Conservation (phyloP, 805 yeast genomes). For the Metschnikowia gruessii region DNA sequence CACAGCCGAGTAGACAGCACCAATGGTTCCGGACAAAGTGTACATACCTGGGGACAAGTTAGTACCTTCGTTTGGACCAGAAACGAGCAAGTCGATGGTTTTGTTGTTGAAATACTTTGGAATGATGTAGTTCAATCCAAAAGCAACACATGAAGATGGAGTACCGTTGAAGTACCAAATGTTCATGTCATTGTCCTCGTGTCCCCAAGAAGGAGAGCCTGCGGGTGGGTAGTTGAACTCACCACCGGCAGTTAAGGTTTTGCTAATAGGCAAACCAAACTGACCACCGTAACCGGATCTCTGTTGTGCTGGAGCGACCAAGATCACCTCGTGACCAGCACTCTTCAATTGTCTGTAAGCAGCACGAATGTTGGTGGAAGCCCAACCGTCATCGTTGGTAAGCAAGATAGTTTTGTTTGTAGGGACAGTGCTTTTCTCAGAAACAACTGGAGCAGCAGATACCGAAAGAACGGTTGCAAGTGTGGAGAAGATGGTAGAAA, state of each 20-base stretch:
- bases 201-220: constrained; percentile 57
- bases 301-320: constrained; percentile 22
- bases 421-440: constrained; percentile 12
- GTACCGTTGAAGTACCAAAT: constrained; percentile 32
- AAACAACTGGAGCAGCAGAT: constrained; percentile 24
- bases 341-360: constrained; percentile 41
- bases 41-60: constrained; percentile 29
- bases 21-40: constrained; percentile 28
- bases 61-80: constrained; percentile 32
- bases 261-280: constrained; percentile 41
- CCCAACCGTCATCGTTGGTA: constrained; percentile 59
- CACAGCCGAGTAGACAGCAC: constrained; percentile 26
- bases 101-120: constrained; percentile 21
- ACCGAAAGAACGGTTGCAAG: constrained; percentile 20
- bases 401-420: constrained; percentile 42
- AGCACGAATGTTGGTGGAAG: constrained; percentile 55
- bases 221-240: constrained; percentile 45
- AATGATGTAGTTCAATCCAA: constrained; percentile 26
- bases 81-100: constrained; percentile 26
- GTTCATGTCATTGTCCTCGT: constrained; percentile 38
- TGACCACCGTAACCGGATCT: constrained; percentile 39
- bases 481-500: constrained; percentile 12
- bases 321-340: constrained; percentile 22
- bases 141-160: constrained; percentile 27
- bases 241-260: constrained; percentile 42